These are phyloP conservation scores for Beauveria sp. DNA, from an alignment of 2,329 filamentous ascomycete species.

Conservation along the genomic window DNA sequence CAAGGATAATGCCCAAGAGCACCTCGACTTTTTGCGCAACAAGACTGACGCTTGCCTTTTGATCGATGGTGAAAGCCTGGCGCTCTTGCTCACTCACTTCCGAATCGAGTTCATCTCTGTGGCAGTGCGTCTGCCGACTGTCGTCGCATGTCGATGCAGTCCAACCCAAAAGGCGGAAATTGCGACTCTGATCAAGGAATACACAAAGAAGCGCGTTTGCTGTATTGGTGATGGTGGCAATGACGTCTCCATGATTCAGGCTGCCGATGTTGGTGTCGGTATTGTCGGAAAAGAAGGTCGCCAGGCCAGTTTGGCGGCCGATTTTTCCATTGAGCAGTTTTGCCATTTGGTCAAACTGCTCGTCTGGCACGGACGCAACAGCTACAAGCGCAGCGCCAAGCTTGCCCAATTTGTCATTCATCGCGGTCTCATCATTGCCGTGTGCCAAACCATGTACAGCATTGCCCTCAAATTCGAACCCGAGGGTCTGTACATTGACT, in stretches of 20 bases:
- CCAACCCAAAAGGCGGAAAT: slow-evolving; percentile 96
- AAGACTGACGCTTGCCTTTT: slow-evolving; percentile 83
- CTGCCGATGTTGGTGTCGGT: slow-evolving; percentile 92
- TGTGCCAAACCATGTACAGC: slow-evolving; percentile 96
- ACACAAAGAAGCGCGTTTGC: slow-evolving; percentile 91
- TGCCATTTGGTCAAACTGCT: slow-evolving; percentile 90
- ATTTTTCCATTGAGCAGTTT: slow-evolving; percentile 96
- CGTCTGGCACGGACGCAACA: slow-evolving; percentile 98
- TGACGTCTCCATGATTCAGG: slow-evolving; percentile 98
- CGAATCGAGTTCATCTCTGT: slow-evolving; percentile 78
- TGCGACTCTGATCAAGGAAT: slow-evolving; percentile 78
- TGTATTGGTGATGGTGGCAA: slow-evolving; percentile 98
- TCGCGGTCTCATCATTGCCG: slow-evolving; percentile 86
- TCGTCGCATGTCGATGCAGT: slow-evolving; percentile 93
- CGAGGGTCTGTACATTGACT: slow-evolving; percentile 90
- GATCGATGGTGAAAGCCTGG: slow-evolving; percentile 88
- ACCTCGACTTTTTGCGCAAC: slow-evolving; percentile 79
- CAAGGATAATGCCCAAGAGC: slow-evolving; percentile 78
- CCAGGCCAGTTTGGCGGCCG: slow-evolving; percentile 88
- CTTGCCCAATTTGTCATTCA: slow-evolving; percentile 98
- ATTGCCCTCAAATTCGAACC: slow-evolving; percentile 90
- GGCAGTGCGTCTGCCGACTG: slow-evolving; percentile 80
- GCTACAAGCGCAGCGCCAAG: slow-evolving; percentile 92
- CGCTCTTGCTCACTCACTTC: slow-evolving; percentile 76
- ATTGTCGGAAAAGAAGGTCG: slow-evolving; percentile 97